phyloP scores from a whole-genome alignment of 805 yeast species.

The Ogataea philodendri region DNA sequence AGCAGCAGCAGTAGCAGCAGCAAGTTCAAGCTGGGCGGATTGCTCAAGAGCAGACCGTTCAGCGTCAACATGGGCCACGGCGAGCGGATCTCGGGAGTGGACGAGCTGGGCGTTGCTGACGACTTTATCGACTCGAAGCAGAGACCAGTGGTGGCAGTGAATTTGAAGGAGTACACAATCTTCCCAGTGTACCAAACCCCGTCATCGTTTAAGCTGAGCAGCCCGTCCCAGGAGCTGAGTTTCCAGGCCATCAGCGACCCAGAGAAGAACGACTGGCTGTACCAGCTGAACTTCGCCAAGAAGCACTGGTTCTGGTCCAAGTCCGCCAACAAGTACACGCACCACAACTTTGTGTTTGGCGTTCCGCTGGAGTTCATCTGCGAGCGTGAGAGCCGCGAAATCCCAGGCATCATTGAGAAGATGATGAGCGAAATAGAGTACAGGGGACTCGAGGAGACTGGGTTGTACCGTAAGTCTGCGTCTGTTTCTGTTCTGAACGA shows the following conservation, averaged over 20 bases:
- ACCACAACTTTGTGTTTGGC: constrained; percentile 62
- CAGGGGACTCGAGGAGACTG: constrained; percentile 89
- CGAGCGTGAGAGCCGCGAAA: constrained; percentile 56
- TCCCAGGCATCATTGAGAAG: constrained; percentile 66
- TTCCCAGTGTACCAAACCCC: constrained; percentile 54
- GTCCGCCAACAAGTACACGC: constrained; percentile 22
- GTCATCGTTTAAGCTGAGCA: constrained; percentile 47
- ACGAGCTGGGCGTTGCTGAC: constrained; percentile 58
- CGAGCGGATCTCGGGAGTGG: constrained; percentile 41
- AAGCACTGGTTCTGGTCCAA: constrained; percentile 57
- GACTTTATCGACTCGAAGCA: constrained; percentile 39
- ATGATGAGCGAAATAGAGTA: constrained; percentile 74
- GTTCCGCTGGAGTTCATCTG: constrained; percentile 79
- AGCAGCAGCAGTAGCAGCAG: constrained; percentile 10
- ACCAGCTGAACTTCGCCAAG: constrained; percentile 44
- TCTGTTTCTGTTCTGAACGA: constrained; percentile 46
- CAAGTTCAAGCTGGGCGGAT: constrained; percentile 30
- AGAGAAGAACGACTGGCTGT: constrained; percentile 77
- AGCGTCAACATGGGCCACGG: constrained; percentile 45
- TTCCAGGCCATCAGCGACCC: constrained; percentile 63
- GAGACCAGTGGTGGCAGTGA: constrained; percentile 51
- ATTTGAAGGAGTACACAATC: constrained; percentile 44
- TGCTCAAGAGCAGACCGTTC: constrained; percentile 54
- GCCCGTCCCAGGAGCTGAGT: constrained; percentile 41
- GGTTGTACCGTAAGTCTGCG: constrained; percentile 73